A percentile compares a stretch with the other conserved stretches of the same genome.
Evolutionary conservation across 2,329 filamentous ascomycete species (phyloP).

Genomic region (Venturia asperata): DNA sequence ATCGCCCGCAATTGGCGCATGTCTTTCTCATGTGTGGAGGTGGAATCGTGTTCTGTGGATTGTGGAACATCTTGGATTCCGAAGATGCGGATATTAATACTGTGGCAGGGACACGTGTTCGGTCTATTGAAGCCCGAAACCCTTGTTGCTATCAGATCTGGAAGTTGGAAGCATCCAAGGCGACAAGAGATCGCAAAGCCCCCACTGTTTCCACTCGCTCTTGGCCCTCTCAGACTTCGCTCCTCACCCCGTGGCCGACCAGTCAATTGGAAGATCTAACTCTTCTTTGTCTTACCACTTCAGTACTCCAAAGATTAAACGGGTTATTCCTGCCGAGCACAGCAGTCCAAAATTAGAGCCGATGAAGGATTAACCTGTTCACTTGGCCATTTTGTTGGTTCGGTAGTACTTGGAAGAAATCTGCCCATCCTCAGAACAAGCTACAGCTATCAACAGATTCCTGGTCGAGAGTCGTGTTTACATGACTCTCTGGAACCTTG

Average conservation of each 20-base stretch:
- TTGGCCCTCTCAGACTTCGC: background rate
- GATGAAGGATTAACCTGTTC: background rate
- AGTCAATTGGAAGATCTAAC: background rate
- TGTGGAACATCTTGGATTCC: background rate
- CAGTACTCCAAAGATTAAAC: background rate
- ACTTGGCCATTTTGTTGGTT: background rate
- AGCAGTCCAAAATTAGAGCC: background rate
- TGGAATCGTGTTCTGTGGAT: too few relatives aligned
- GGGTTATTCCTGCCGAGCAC: background rate
- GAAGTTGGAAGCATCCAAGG: background rate
- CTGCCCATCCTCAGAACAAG: background rate
- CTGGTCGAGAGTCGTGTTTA: too few relatives aligned
- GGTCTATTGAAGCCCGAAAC: background rate
- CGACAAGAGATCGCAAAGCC: background rate
- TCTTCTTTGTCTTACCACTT: background rate
- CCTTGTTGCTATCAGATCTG: background rate
- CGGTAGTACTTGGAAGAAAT: background rate
- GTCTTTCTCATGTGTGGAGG: background rate
- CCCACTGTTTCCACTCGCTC: background rate
- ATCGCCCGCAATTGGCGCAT: background rate
- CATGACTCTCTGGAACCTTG: too few relatives aligned
- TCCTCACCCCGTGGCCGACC: background rate
- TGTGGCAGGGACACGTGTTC: too few relatives aligned
- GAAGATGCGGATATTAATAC: too few relatives aligned
- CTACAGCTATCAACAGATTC: background rate